Evolutionary conservation across 805 yeast genomes (phyloP).

Genomic region (Kurtzmaniella fragi): DNA sequence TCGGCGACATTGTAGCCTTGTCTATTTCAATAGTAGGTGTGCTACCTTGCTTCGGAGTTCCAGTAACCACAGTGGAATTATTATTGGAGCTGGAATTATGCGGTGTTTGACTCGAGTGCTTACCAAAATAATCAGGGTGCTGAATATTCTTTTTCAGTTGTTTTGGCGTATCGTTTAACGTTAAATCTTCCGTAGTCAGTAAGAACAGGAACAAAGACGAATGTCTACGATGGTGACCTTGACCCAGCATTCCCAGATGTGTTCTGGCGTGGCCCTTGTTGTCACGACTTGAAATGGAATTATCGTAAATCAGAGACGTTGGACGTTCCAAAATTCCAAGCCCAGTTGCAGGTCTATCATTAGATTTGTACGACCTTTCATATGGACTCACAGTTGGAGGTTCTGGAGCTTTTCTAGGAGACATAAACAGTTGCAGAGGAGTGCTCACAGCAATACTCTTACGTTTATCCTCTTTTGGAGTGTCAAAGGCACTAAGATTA

Average conservation of each 20-base stretch:
- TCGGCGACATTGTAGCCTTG: conserved; percentile 30
- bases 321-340: conserved; percentile 31
- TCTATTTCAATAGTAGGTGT: conserved; percentile 23
- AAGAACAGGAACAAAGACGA: conserved; percentile 56
- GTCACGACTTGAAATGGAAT: conserved; percentile 30
- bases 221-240: conserved; percentile 48
- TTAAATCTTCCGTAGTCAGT: conserved; percentile 22
- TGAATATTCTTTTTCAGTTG: not conserved
- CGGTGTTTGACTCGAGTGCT: conserved; percentile 3
- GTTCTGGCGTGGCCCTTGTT: conserved; percentile 33
- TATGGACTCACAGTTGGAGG: conserved; percentile 48
- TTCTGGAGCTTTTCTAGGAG: conserved; percentile 71
- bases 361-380: conserved; percentile 27
- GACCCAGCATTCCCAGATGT: conserved; percentile 22
- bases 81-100: not conserved
- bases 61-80: not conserved
- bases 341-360: conserved; percentile 17
- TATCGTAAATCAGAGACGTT: conserved; percentile 49
- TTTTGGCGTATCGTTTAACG: conserved; percentile 3
- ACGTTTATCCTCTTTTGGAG: conserved; percentile 6
- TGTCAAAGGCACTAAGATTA: conserved; percentile 17
- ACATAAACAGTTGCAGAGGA: conserved; percentile 37
- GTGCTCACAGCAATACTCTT: conserved; percentile 12
- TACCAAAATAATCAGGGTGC: not conserved
- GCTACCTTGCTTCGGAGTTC: too few species aligned